Evolutionary conservation across 352 stramenopile species (phyloP).

Genomic region (Phytophthora palmivora): DNA sequence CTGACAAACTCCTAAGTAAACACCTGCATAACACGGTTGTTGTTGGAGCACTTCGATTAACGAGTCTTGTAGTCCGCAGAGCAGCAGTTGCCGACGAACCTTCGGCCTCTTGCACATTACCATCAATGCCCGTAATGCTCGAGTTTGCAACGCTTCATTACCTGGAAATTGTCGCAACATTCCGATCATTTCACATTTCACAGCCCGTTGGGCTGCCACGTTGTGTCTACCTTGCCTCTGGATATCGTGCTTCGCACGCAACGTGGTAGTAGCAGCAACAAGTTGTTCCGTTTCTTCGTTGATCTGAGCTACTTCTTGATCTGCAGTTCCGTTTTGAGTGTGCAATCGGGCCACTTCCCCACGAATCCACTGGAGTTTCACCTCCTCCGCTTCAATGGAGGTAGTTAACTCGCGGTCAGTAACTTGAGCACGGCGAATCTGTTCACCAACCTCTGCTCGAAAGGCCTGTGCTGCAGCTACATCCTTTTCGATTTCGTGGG

Average conservation of each 20-base stretch:
- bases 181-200: constrained; percentile 41
- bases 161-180: constrained; percentile 32
- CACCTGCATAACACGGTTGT: constrained; percentile 20
- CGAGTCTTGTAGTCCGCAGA: constrained; percentile 31
- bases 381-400: constrained; percentile 24
- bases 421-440: constrained; percentile 33
- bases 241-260: constrained; percentile 11
- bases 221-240: constrained; percentile 22
- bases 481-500: constrained; percentile 24
- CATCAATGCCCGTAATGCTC: constrained; percentile 27
- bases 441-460: constrained; percentile 28
- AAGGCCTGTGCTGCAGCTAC: constrained; percentile 26
- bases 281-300: constrained; percentile 21
- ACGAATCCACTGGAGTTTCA: constrained; percentile 31
- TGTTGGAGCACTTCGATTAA: constrained; percentile 33
- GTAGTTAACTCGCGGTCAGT: constrained; percentile 18
- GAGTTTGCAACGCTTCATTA: constrained; percentile 35
- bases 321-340: constrained; percentile 28
- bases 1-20: constrained; percentile 32
- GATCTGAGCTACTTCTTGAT: constrained; percentile 29
- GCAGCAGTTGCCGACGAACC: constrained; percentile 30
- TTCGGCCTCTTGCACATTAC: constrained; percentile 31
- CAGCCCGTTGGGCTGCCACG: constrained; percentile 20
- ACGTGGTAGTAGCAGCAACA: constrained; percentile 1
- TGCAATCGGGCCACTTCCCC: constrained; percentile 34